A percentile compares a stretch with the other conserved stretches of the same genome.
phyloP scores from a whole-genome alignment of 306 rosid genomes.

The Inga leiocalycina region DNA sequence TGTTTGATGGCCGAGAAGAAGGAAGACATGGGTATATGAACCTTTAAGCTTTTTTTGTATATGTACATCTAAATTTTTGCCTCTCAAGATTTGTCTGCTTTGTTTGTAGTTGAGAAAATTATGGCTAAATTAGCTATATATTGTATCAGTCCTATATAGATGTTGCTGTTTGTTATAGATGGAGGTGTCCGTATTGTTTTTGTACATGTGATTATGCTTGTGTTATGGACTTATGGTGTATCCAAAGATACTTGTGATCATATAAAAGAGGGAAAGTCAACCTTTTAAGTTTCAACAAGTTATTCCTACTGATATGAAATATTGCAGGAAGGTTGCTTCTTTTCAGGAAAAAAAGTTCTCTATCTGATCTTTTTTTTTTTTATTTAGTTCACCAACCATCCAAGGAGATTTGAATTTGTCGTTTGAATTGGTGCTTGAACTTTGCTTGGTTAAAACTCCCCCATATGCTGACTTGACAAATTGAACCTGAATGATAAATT shows the following conservation, averaged over 20 bases:
- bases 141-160: neutral
- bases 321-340: slow-evolving; percentile 3
- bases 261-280: neutral
- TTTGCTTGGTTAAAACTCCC: neutral
- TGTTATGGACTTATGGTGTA: neutral
- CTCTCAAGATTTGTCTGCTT: slow-evolving; percentile 14
- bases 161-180: neutral
- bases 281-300: neutral
- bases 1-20: neutral
- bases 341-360: neutral
- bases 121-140: neutral
- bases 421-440: neutral
- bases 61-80: slow-evolving; percentile 11
- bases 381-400: neutral
- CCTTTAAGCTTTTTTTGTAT: neutral
- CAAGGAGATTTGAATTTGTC: neutral
- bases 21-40: slow-evolving; percentile 13
- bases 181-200: neutral
- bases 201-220: neutral
- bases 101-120: slow-evolving; percentile 27
- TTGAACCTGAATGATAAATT: neutral
- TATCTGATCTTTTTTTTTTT: neutral
- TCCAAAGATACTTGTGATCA: slow-evolving; percentile 5
- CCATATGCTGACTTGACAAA: slow-evolving; percentile 10
- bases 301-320: neutral